phyloP scores from a whole-genome alignment of 257 asterid genomes.

The Paulownia fortunei region DNA sequence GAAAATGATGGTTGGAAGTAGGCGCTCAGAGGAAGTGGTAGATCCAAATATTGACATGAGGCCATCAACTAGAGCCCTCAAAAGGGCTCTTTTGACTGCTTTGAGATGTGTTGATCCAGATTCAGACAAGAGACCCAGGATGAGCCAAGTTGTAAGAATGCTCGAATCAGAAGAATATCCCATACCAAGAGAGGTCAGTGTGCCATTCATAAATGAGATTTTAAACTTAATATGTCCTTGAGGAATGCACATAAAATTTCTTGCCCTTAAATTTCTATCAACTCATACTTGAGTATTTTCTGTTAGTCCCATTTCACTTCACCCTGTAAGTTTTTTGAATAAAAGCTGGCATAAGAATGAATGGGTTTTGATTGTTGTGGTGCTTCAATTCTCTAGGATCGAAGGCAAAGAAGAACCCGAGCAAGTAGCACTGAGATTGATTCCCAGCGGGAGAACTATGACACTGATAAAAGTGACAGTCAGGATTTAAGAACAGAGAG shows the following conservation, averaged over 20 bases:
- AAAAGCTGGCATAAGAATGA: neutral
- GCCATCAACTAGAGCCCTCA: constrained; percentile 92
- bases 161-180: constrained; percentile 99
- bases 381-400: constrained; percentile 56
- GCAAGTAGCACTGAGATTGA: constrained; percentile 73
- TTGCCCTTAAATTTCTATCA: neutral
- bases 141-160: constrained; percentile 98
- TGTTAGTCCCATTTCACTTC: neutral
- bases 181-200: constrained; percentile 86
- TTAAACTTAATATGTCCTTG: neutral
- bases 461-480: constrained; percentile 81
- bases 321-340: neutral
- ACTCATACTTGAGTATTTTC: neutral
- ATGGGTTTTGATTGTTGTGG: neutral
- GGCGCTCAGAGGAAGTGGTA: constrained; percentile 95
- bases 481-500: constrained; percentile 59
- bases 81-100: constrained; percentile 93
- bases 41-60: constrained; percentile 83
- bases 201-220: neutral
- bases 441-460: constrained; percentile 58
- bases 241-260: neutral
- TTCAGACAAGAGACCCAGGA: constrained; percentile 94
- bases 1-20: constrained; percentile 94
- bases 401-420: constrained; percentile 78
- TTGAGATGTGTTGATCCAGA: constrained; percentile 98